A percentile compares a stretch with the other conserved stretches of the same genome.
These are phyloP conservation scores for Lactarius psammicola DNA, from an alignment of 768 basidiomycete genomes.

Conservation along the genomic window DNA sequence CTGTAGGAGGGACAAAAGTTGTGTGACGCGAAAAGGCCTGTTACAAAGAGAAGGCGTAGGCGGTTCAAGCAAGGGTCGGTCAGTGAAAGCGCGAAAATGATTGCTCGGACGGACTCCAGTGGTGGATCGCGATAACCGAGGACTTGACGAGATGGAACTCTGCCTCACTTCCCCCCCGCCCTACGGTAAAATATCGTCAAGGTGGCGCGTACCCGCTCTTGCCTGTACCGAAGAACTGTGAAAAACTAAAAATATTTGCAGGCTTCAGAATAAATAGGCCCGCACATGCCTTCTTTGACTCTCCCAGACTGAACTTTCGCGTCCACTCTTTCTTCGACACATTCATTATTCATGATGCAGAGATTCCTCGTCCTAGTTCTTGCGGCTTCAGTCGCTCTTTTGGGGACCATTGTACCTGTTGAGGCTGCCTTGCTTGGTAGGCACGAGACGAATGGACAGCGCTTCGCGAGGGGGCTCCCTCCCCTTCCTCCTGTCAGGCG, in stretches of 20 bases:
- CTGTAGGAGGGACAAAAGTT: background rate
- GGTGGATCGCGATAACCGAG: background rate
- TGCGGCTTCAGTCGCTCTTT: background rate
- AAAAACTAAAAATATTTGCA: background rate
- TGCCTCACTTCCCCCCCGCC: no score
- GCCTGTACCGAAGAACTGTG: background rate
- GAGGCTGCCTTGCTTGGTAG: background rate
- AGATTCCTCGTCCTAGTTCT: background rate
- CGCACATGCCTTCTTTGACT: background rate
- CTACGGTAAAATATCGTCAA: background rate
- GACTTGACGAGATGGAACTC: background rate
- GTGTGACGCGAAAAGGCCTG: background rate
- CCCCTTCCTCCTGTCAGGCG: slow-evolving; percentile 7
- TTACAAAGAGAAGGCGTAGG: background rate
- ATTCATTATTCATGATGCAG: slow-evolving; percentile 4
- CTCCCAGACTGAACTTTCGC: background rate
- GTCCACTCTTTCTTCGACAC: background rate
- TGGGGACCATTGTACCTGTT: background rate
- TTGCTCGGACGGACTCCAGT: background rate
- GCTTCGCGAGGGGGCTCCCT: slow-evolving; percentile 9
- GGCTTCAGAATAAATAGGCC: background rate
- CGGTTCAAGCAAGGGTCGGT: no score
- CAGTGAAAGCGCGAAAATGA: background rate
- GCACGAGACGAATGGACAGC: slow-evolving; percentile 8
- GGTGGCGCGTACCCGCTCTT: background rate